Evolutionary conservation across 495 filamentous ascomycete genomes (phyloP).

Genomic region (Tuber borchii): DNA sequence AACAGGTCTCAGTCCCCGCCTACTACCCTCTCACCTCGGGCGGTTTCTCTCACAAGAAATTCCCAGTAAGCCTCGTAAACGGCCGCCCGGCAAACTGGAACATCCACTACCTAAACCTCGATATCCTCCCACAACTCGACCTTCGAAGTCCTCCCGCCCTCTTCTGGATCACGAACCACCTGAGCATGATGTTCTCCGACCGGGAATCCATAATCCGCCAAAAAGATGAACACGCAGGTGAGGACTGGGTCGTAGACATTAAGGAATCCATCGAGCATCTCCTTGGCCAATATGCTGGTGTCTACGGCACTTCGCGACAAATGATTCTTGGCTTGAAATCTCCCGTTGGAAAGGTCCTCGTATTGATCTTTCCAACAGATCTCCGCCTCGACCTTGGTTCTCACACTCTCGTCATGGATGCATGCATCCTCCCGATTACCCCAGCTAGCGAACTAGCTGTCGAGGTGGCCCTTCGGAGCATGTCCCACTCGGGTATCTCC

Average conservation of each 20-base stretch:
- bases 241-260: constrained; percentile 35
- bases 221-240: constrained; percentile 9
- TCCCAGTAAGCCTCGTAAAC: constrained; percentile 32
- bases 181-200: constrained; percentile 39
- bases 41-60: constrained; percentile 30
- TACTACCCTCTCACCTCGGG: constrained; percentile 12
- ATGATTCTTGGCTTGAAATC: constrained; percentile 1
- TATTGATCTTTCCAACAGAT: constrained; percentile 39
- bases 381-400: constrained; percentile 41
- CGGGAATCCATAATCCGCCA: constrained; percentile 36
- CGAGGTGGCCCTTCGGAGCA: neutral
- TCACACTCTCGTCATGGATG: constrained; percentile 44
- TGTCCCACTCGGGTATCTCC: constrained; percentile 3
- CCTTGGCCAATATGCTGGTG: constrained; percentile 40
- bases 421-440: constrained; percentile 43
- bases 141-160: constrained; percentile 23
- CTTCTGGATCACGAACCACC: constrained; percentile 37
- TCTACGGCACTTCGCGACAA: constrained; percentile 19
- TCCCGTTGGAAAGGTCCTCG: constrained; percentile 29
- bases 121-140: constrained; percentile 39
- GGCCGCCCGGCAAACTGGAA: constrained; percentile 37
- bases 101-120: constrained; percentile 43
- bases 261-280: constrained; percentile 44
- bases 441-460: constrained; percentile 1
- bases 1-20: constrained; percentile 30